Evolutionary conservation across 1,284 basidiomycete species (phyloP).

Genomic region (Mycosarcoma mackinlayi): DNA sequence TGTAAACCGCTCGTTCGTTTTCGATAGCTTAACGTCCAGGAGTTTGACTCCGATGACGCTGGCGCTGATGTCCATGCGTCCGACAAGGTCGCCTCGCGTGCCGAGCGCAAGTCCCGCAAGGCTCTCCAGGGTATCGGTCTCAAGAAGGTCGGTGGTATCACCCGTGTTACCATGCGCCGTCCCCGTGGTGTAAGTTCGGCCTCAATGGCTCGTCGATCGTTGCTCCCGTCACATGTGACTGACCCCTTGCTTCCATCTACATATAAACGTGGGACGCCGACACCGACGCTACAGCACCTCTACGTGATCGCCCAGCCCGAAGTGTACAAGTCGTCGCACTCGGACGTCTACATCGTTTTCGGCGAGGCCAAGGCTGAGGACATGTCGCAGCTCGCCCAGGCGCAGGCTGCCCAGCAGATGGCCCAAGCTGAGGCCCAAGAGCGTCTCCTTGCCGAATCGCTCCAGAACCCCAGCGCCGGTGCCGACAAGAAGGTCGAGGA

Average conservation of each 20-base stretch:
- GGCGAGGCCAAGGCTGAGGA: constrained; percentile 98
- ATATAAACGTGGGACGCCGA: no score
- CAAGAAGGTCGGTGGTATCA: constrained; percentile 91
- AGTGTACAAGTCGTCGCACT: constrained; percentile 96
- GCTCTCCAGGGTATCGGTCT: constrained; percentile 65
- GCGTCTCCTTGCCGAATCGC: constrained; percentile 73
- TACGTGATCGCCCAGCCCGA: constrained; percentile 94
- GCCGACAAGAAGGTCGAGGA: constrained; percentile 57
- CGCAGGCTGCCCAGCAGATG: constrained; percentile 85
- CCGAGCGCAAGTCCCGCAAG: constrained; percentile 68
- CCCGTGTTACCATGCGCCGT: constrained; percentile 91
- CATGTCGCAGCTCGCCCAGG: constrained; percentile 84
- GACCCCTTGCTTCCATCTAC: constrained; percentile 7
- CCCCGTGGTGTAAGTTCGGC: constrained; percentile 83
- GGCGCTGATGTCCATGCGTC: constrained; percentile 79
- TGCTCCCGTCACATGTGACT: constrained; percentile 3
- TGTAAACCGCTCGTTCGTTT: no score
- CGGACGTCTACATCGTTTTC: constrained; percentile 98
- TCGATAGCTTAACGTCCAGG: constrained; percentile 67
- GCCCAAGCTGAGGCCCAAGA: constrained; percentile 73
- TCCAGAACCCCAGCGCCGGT: constrained; percentile 49
- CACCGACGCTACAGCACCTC: constrained; percentile 74
- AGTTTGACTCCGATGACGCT: constrained; percentile 75
- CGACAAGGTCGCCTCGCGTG: constrained; percentile 84
- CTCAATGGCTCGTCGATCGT: background rate